phyloP scores from a whole-genome alignment of 2,329 filamentous ascomycete species.

The Colletotrichum higginsianum region DNA sequence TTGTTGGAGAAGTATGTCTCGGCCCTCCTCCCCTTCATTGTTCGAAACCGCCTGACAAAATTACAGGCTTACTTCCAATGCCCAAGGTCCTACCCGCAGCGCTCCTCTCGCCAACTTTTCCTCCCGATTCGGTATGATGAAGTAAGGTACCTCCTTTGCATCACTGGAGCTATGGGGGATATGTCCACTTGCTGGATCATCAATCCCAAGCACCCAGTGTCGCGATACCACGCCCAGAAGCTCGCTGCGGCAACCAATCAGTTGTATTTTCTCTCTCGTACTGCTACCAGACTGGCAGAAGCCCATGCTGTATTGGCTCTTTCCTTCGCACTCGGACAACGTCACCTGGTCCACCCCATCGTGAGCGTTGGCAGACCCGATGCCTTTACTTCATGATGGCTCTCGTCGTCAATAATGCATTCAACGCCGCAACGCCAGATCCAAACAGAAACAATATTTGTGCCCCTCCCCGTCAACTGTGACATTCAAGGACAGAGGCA shows the following conservation, averaged over 20 bases:
- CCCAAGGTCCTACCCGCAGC: slow-evolving; percentile 70
- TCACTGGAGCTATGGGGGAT: background rate
- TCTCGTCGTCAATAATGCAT: slow-evolving; percentile 17
- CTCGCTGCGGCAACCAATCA: slow-evolving; percentile 12
- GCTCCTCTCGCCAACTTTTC: slow-evolving; percentile 80
- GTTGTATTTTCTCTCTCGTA: slow-evolving; percentile 22
- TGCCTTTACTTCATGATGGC: slow-evolving; percentile 22
- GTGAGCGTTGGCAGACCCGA: slow-evolving; percentile 5
- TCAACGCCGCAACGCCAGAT: slow-evolving; percentile 36
- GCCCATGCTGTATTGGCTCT: background rate
- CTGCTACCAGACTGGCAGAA: slow-evolving; percentile 3
- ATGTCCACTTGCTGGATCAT: background rate
- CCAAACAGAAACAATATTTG: slow-evolving; percentile 16
- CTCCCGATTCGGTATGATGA: slow-evolving; percentile 80
- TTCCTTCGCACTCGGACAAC: background rate
- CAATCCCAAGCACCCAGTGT: background rate
- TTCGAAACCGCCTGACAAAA: slow-evolving; percentile 45
- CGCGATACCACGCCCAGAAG: background rate
- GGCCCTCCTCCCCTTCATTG: background rate
- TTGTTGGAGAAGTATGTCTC: slow-evolving; percentile 87
- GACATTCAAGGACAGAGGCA: background rate
- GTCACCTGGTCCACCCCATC: background rate
- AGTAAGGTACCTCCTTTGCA: slow-evolving; percentile 49
- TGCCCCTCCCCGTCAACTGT: slow-evolving; percentile 1
- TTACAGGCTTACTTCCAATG: slow-evolving; percentile 73